Conservation (phyloP, 805 yeast genomes). For the Limtongozyma cylindracea region DNA sequence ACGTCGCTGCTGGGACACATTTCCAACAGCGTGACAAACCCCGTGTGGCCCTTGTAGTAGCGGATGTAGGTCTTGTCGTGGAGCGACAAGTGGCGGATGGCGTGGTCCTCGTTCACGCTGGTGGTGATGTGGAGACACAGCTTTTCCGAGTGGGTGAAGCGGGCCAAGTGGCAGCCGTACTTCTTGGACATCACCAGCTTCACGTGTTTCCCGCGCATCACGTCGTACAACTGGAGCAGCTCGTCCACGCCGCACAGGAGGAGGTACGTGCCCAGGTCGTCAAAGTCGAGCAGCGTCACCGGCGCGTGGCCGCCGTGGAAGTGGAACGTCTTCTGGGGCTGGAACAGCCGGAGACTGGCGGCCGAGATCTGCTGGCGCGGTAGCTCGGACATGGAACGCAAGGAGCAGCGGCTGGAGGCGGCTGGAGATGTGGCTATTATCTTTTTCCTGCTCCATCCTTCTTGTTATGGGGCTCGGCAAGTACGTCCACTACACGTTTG, state of each 20-base stretch:
- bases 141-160: conserved; percentile 50
- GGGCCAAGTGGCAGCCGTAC: conserved; percentile 76
- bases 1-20: conserved; percentile 45
- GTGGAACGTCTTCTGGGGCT: conserved; percentile 18
- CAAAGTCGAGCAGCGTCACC: conserved; percentile 52
- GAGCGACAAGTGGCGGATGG: conserved; percentile 50
- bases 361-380: too few relatives aligned
- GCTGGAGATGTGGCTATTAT: too few relatives aligned
- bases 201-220: conserved; percentile 34
- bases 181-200: conserved; percentile 64
- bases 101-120: conserved; percentile 26
- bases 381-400: too few relatives aligned
- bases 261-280: conserved; percentile 58
- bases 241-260: conserved; percentile 64
- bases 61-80: conserved; percentile 60
- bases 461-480: too few relatives aligned
- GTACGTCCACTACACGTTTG: conserved; percentile 39
- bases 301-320: conserved; percentile 25
- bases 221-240: conserved; percentile 63
- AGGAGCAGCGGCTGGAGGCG: too few relatives aligned
- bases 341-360: too few relatives aligned
- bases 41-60: conserved; percentile 74
- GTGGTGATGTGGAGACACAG: conserved; percentile 73
- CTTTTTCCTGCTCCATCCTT: too few relatives aligned
- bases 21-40: conserved; percentile 45